Evolutionary conservation across 306 rosid genomes (phyloP).

Genomic region (Psophocarpus tetragonolobus): DNA sequence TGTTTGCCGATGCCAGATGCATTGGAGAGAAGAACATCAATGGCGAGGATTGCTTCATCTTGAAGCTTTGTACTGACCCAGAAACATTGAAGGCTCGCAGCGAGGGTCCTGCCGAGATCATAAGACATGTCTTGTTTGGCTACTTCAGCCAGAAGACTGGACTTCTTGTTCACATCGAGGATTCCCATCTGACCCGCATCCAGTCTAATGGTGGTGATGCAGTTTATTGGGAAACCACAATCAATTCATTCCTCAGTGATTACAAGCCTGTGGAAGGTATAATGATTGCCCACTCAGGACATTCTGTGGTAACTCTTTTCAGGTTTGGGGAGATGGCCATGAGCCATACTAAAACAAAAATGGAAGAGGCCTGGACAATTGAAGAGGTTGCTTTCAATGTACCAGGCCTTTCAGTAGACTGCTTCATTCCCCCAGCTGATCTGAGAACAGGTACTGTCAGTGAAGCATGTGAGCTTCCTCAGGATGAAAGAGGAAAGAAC

Average conservation of each 20-base stretch:
- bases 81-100: conserved; percentile 88
- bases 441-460: conserved; percentile 66
- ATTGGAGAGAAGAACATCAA: conserved; percentile 91
- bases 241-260: conserved; percentile 91
- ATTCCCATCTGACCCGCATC: conserved; percentile 93
- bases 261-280: conserved; percentile 96
- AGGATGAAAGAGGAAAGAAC: conserved; percentile 70
- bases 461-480: conserved; percentile 82
- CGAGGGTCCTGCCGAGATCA: conserved; percentile 97
- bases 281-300: conserved; percentile 98
- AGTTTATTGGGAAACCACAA: conserved; percentile 97
- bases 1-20: conserved; percentile 89
- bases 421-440: conserved; percentile 99
- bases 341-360: conserved; percentile 95
- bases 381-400: conserved; percentile 98
- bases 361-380: conserved; percentile 99
- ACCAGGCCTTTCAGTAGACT: conserved; percentile 85
- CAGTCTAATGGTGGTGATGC: conserved; percentile 89
- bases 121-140: conserved; percentile 92
- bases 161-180: conserved; percentile 94
- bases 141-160: conserved; percentile 99
- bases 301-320: conserved; percentile 91
- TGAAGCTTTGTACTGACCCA: conserved; percentile 91
- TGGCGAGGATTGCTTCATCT: conserved; percentile 97
- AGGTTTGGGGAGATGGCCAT: conserved; percentile 97